A percentile compares a stretch with the other conserved stretches of the same genome.
Evolutionary conservation across 192 early-diverging fungal genomes (phyloP).

Genomic region (Rhizophagus sp.): DNA sequence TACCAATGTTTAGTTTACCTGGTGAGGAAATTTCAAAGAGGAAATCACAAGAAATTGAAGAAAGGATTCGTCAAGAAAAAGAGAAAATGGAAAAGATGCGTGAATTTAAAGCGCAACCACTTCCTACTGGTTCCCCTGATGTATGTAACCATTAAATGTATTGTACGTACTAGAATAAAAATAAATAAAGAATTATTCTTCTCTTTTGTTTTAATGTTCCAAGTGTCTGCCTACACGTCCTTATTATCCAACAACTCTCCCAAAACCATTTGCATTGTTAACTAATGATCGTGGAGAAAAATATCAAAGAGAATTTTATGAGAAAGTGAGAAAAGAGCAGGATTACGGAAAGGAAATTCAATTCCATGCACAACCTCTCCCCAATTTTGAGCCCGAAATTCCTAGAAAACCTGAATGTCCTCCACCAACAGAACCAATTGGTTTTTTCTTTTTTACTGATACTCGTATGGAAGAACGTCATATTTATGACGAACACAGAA

Average conservation of each 20-base stretch:
- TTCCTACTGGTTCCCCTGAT: slow-evolving; percentile 10
- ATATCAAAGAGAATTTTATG: slow-evolving; percentile 14
- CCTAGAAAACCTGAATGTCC: slow-evolving; percentile 4
- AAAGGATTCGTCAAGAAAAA: background rate
- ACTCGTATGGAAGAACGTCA: slow-evolving; percentile 4
- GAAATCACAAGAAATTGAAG: background rate
- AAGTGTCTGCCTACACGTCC: background rate
- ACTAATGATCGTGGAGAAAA: slow-evolving; percentile 21
- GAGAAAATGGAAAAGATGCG: background rate
- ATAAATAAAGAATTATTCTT: background rate
- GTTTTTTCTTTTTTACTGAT: slow-evolving; percentile 12
- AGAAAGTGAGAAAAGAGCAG: background rate
- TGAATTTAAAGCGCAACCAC: slow-evolving; percentile 14
- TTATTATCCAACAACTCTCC: slow-evolving; percentile 13
- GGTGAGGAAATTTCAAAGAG: slow-evolving; percentile 5
- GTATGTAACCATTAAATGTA: background rate
- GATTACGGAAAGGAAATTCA: slow-evolving; percentile 8
- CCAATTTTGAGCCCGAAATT: slow-evolving; percentile 14
- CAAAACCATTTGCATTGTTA: slow-evolving; percentile 19
- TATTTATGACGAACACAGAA: background rate
- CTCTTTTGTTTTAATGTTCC: background rate
- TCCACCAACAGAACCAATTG: slow-evolving; percentile 14
- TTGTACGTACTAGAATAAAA: no score
- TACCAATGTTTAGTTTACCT: background rate
- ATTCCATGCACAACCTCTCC: slow-evolving; percentile 13